Percentiles rank a stretch among this genome's conserved stretches.
Evolutionary conservation across 257 asterid species (phyloP).

Genomic region (Capsicum baccatum): DNA sequence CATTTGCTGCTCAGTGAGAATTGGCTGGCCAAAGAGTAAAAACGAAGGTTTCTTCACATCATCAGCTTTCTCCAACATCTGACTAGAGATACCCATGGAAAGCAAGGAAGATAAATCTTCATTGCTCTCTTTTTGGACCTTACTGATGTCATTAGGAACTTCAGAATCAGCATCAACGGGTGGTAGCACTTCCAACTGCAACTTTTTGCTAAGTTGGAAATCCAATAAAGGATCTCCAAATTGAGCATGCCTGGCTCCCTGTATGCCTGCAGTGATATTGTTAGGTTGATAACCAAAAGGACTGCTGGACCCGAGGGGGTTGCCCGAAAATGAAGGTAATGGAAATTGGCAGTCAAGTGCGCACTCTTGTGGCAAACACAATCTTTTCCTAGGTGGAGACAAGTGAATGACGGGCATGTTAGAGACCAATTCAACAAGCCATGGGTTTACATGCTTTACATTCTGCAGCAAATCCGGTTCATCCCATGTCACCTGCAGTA

Average conservation of each 20-base stretch:
- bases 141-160: slow-evolving; percentile 46
- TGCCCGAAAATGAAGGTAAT: slow-evolving; percentile 39
- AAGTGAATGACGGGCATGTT: slow-evolving; percentile 41
- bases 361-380: slow-evolving; percentile 33
- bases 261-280: slow-evolving; percentile 93
- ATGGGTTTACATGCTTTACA: slow-evolving; percentile 44
- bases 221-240: slow-evolving; percentile 76
- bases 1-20: slow-evolving; percentile 96
- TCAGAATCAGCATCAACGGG: slow-evolving; percentile 57
- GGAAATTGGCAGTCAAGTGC: slow-evolving; percentile 35
- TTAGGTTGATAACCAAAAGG: slow-evolving; percentile 64
- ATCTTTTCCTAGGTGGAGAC: slow-evolving; percentile 41
- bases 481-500: slow-evolving; percentile 46
- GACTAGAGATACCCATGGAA: slow-evolving; percentile 66
- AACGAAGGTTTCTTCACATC: slow-evolving; percentile 61
- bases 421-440: slow-evolving; percentile 49
- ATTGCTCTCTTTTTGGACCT: slow-evolving; percentile 42
- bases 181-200: slow-evolving; percentile 67
- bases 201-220: slow-evolving; percentile 73
- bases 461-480: slow-evolving; percentile 48
- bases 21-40: slow-evolving; percentile 90
- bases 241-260: slow-evolving; percentile 99
- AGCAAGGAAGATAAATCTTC: slow-evolving; percentile 75
- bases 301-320: slow-evolving; percentile 47
- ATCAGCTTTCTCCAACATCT: slow-evolving; percentile 48